Conservation (phyloP, 2,329 filamentous ascomycete genomes). For the Paecilomyces formosus region DNA sequence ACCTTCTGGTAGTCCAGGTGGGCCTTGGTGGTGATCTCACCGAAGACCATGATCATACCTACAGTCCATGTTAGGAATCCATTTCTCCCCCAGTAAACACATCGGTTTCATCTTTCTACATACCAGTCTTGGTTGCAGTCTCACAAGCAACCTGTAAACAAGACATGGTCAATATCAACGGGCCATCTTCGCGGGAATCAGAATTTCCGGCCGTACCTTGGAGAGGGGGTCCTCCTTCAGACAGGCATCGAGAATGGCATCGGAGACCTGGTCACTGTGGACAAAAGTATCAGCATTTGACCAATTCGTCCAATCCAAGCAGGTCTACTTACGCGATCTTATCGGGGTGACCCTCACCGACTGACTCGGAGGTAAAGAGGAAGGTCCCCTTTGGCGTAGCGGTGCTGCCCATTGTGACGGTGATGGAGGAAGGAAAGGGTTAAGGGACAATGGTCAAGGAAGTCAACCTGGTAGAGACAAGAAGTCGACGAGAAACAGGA, state of each 20-base stretch:
- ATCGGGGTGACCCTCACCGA: constrained; percentile 86
- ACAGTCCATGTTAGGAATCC: constrained; percentile 5
- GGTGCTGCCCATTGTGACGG: constrained; percentile 54
- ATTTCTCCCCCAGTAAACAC: constrained; percentile 4
- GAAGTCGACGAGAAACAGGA: constrained; percentile 8
- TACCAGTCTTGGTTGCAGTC: constrained; percentile 98
- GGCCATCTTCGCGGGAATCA: background rate
- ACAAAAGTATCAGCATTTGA: constrained; percentile 5
- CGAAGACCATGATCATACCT: constrained; percentile 94
- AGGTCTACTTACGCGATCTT: constrained; percentile 67
- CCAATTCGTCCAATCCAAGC: constrained; percentile 9
- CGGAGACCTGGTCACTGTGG: constrained; percentile 81
- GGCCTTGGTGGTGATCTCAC: constrained; percentile 97
- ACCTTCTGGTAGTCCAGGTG: constrained; percentile 96
- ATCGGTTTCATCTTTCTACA: constrained; percentile 9
- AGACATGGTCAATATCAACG: constrained; percentile 7
- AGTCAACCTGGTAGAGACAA: constrained; percentile 1
- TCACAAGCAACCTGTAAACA: constrained; percentile 70
- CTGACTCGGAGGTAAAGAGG: constrained; percentile 85
- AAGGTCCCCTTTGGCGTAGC: constrained; percentile 55
- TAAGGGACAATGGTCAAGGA: constrained; percentile 5
- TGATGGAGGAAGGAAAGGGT: background rate
- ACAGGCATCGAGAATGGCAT: constrained; percentile 98
- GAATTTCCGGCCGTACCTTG: constrained; percentile 51
- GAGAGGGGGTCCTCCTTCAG: constrained; percentile 89